Percentiles rank a stretch among this genome's conserved stretches.
Evolutionary conservation across 352 stramenopile species (phyloP).

Genomic region (Phytopythium mirpurense): DNA sequence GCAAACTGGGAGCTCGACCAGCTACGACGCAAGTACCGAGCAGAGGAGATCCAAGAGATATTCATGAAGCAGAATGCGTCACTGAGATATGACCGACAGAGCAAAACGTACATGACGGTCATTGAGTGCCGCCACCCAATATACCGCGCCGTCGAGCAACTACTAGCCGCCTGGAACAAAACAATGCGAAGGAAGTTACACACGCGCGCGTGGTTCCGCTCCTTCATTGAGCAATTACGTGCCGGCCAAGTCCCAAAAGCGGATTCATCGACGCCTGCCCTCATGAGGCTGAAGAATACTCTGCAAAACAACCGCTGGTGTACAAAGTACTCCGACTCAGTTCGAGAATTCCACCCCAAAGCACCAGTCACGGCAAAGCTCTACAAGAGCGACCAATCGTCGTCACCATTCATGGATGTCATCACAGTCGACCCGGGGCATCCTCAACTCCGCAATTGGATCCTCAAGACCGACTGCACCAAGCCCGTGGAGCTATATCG

Average conservation of each 20-base stretch:
- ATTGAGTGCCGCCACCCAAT: constrained; percentile 90
- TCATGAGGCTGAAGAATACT: constrained; percentile 86
- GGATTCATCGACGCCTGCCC: constrained; percentile 27
- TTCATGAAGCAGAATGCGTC: constrained; percentile 87
- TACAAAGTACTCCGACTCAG: constrained; percentile 47
- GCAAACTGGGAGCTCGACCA: constrained; percentile 90
- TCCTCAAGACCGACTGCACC: constrained; percentile 60
- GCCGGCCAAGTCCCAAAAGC: constrained; percentile 46
- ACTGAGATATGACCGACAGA: constrained; percentile 80
- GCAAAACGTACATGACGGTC: constrained; percentile 88
- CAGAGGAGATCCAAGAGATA: constrained; percentile 91
- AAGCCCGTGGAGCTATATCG: constrained; percentile 73
- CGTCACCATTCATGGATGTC: constrained; percentile 25
- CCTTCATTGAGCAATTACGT: constrained; percentile 85
- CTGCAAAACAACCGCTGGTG: constrained; percentile 74
- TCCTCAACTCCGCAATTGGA: constrained; percentile 51
- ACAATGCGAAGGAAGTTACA: constrained; percentile 84
- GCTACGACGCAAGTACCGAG: constrained; percentile 76
- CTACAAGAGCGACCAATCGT: constrained; percentile 1
- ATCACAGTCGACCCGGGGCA: constrained; percentile 59
- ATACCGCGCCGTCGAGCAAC: constrained; percentile 71
- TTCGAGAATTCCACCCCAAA: constrained; percentile 59
- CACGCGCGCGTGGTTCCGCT: constrained; percentile 83
- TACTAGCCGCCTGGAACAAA: constrained; percentile 76
- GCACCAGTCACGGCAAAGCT: constrained; percentile 76